These are phyloP conservation scores for Pseudocercospora pini-densiflorae DNA, from an alignment of 2,329 filamentous ascomycete genomes.

Conservation along the genomic window DNA sequence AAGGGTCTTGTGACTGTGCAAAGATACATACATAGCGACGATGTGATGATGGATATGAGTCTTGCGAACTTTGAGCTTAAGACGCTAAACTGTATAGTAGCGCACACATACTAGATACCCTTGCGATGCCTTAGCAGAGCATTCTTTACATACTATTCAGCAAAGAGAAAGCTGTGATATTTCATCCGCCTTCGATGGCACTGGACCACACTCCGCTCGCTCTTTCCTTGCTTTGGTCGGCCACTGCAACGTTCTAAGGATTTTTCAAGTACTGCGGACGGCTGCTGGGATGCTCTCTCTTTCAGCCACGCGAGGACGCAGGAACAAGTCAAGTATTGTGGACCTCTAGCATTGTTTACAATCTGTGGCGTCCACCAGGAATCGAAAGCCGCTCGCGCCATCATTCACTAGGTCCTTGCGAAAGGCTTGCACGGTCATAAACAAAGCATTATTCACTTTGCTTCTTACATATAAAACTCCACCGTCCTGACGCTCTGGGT, in stretches of 20 bases:
- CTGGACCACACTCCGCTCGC: not conserved
- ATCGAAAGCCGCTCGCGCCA: not conserved
- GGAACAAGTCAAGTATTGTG: not conserved
- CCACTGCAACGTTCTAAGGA: not conserved
- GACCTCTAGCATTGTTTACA: not conserved
- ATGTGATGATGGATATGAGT: constrained; percentile 19
- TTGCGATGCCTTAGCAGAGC: not conserved
- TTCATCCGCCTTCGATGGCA: constrained; percentile 6
- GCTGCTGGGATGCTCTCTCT: no score
- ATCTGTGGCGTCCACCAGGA: not conserved
- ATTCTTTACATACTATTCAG: constrained; percentile 1
- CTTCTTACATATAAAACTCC: not conserved
- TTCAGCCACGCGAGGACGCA: no score
- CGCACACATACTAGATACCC: constrained; percentile 18
- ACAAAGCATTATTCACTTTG: not conserved
- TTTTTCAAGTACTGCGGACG: no score
- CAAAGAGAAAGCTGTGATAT: constrained; percentile 4
- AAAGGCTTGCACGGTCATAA: not conserved
- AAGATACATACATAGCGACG: constrained; percentile 15
- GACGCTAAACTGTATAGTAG: constrained; percentile 3
- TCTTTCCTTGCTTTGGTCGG: not conserved
- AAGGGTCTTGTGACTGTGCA: constrained; percentile 1
- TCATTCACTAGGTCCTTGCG: not conserved
- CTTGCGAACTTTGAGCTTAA: constrained; percentile 6
- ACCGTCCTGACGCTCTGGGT: not conserved